Percentiles rank a stretch among this genome's conserved stretches.
Evolutionary conservation across 768 basidiomycete genomes (phyloP).

Genomic region (Tulasnella calospora): DNA sequence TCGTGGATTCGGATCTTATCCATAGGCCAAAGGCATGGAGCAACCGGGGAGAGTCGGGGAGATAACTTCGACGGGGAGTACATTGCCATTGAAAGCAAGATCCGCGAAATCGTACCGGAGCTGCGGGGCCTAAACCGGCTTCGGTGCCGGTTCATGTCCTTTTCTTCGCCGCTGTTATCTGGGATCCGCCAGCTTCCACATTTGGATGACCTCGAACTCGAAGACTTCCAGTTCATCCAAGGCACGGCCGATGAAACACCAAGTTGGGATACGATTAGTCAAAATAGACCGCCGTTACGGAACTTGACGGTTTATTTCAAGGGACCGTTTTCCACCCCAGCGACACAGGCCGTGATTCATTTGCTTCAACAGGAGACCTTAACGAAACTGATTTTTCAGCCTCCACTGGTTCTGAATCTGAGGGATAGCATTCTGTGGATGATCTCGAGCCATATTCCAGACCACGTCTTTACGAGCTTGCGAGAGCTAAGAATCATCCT

Average conservation of each 20-base stretch:
- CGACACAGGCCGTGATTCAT: neutral
- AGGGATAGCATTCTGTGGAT: neutral
- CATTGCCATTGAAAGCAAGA: neutral
- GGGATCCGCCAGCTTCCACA: neutral
- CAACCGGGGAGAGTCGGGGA: too few relatives aligned
- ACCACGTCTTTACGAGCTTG: neutral
- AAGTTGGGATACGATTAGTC: neutral
- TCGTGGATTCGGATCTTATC: neutral
- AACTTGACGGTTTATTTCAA: neutral
- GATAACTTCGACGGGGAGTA: neutral
- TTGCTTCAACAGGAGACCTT: neutral
- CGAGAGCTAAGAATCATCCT: neutral
- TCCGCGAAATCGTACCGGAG: neutral
- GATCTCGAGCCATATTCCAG: neutral
- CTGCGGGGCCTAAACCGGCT: neutral
- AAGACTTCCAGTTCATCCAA: neutral
- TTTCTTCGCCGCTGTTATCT: neutral
- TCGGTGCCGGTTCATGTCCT: neutral
- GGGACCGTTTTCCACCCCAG: neutral
- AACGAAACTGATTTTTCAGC: neutral
- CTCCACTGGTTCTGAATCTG: neutral
- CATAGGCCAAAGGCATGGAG: neutral
- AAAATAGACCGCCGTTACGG: neutral
- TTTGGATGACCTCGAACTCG: neutral
- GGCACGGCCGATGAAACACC: neutral